These are phyloP conservation scores for Gigaspora rosea DNA, from an alignment of 192 early-diverging fungal genomes.

Conservation along the genomic window DNA sequence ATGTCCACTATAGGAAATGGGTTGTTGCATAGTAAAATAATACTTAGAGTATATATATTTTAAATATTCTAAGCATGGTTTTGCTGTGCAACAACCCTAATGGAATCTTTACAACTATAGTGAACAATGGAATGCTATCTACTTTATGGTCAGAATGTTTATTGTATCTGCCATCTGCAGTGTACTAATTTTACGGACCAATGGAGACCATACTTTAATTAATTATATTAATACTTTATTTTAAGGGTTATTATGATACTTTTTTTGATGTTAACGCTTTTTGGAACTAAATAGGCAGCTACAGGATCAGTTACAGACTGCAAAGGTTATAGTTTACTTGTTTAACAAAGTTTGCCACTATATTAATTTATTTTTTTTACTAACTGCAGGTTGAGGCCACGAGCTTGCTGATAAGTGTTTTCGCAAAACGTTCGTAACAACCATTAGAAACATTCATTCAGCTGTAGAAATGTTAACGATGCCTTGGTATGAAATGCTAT, in stretches of 20 bases:
- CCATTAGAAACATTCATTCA: constrained; percentile 7
- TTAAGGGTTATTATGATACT: constrained; percentile 14
- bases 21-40: no score
- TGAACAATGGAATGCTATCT: no score
- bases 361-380: constrained; percentile 17
- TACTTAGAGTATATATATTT: no score
- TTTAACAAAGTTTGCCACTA: not conserved
- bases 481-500: constrained; percentile 27
- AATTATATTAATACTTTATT: constrained; percentile 18
- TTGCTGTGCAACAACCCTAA: no score
- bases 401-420: constrained; percentile 12
- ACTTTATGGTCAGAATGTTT: no score
- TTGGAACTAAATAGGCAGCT: constrained; percentile 30
- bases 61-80: no score
- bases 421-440: constrained; percentile 3
- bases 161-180: constrained; percentile 17
- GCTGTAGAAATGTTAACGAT: constrained; percentile 20
- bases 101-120: no score
- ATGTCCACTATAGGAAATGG: no score
- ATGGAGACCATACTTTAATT: constrained; percentile 14
- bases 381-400: constrained; percentile 10
- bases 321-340: constrained; percentile 24
- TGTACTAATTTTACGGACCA: constrained; percentile 8
- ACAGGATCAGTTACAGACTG: constrained; percentile 6
- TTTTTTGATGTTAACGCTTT: constrained; percentile 16